These are phyloP conservation scores for Reutealis trisperma DNA, from an alignment of 345 rosid genomes.

Conservation along the genomic window DNA sequence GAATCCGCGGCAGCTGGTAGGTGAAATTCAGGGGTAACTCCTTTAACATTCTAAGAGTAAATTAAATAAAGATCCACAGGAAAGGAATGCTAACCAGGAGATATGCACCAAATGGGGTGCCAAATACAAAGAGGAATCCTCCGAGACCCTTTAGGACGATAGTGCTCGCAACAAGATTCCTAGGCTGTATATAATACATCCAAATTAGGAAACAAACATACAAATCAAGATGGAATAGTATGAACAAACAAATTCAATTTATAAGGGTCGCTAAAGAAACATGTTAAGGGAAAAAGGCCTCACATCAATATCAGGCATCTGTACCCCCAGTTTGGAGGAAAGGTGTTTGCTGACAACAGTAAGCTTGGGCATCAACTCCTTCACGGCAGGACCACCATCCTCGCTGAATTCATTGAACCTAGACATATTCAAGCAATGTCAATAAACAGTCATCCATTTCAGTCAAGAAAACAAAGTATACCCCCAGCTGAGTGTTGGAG, in stretches of 20 bases:
- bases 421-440: neutral
- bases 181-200: conserved; percentile 47
- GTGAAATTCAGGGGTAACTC: neutral
- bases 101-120: conserved; percentile 59
- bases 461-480: neutral
- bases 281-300: neutral
- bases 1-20: conserved; percentile 2
- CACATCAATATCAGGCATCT: conserved; percentile 70
- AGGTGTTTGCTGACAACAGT: conserved; percentile 50
- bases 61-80: conserved; percentile 1
- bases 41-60: neutral
- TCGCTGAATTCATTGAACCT: conserved; percentile 75
- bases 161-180: conserved; percentile 32
- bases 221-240: neutral
- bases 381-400: conserved; percentile 91
- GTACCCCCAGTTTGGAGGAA: conserved; percentile 50
- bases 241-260: neutral
- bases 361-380: conserved; percentile 71
- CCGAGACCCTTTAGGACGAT: conserved; percentile 67
- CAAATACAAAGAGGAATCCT: conserved; percentile 76
- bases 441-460: neutral
- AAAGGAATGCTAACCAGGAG: conserved; percentile 25
- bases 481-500: neutral
- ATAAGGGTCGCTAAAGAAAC: neutral
- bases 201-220: conserved; percentile 15